Conservation (phyloP, 805 yeast genomes). For the Saccharomycopsis selenospora region DNA sequence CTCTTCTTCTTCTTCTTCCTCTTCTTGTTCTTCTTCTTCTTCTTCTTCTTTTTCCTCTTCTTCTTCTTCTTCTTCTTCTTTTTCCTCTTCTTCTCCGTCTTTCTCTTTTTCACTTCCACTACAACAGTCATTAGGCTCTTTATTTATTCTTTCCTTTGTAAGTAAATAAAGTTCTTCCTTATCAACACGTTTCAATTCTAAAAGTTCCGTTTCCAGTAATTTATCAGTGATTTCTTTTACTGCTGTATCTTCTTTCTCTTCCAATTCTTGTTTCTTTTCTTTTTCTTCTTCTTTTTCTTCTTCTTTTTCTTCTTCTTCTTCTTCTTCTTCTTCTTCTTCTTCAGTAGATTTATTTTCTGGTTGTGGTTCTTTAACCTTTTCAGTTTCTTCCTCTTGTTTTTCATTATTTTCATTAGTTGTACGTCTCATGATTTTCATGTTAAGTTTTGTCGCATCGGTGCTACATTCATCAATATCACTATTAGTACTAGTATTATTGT, state of each 20-base stretch:
- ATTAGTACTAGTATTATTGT: too few relatives aligned
- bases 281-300: constrained; percentile 12
- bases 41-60: neutral
- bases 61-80: constrained; percentile 2
- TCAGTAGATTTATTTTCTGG: constrained; percentile 1
- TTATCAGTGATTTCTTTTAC: constrained; percentile 6
- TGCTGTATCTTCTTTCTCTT: constrained; percentile 10
- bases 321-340: neutral
- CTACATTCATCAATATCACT: too few relatives aligned
- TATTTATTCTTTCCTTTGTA: constrained; percentile 34
- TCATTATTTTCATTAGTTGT: neutral
- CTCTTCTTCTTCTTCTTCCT: neutral
- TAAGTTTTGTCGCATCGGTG: constrained; percentile 1
- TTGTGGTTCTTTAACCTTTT: neutral
- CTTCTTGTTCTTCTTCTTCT: constrained; percentile 1
- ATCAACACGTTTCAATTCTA: constrained; percentile 32
- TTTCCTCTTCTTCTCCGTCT: constrained; percentile 19
- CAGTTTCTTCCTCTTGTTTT: neutral
- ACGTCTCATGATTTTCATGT: too few relatives aligned
- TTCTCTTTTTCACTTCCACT: constrained; percentile 26
- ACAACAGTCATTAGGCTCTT: constrained; percentile 27
- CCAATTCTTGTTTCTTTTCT: constrained; percentile 18
- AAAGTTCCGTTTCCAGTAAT: constrained; percentile 13
- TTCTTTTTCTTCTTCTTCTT: neutral
- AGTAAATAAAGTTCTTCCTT: constrained; percentile 38